Conservation (phyloP, 257 asterid genomes). For the Voacanga thouarsii region DNA sequence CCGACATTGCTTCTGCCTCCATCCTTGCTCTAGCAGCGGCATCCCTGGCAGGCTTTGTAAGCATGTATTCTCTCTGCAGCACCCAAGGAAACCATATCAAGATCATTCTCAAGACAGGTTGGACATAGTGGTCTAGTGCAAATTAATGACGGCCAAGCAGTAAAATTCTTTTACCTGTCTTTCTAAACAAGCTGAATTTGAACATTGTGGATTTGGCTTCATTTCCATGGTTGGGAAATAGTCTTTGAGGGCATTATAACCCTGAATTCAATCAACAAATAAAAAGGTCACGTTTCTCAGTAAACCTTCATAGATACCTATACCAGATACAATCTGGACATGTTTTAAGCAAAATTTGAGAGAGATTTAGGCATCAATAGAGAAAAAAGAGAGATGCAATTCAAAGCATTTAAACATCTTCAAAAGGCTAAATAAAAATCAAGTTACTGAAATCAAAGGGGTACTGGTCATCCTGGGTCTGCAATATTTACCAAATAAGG, state of each 20-base stretch:
- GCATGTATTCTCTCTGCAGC: constrained; percentile 70
- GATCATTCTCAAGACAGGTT: background rate
- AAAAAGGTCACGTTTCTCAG: background rate
- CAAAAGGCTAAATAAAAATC: background rate
- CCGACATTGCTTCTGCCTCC: constrained; percentile 48
- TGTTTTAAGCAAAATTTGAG: background rate
- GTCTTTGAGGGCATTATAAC: constrained; percentile 96
- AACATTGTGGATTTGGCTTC: constrained; percentile 97
- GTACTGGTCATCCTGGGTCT: background rate
- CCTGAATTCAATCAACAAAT: constrained; percentile 43
- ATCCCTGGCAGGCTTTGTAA: constrained; percentile 80
- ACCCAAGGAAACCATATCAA: background rate
- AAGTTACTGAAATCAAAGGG: background rate
- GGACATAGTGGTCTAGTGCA: background rate
- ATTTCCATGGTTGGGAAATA: constrained; percentile 94
- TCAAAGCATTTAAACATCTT: background rate
- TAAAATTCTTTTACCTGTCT: constrained; percentile 62
- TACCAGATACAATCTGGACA: background rate
- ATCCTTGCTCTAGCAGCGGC: constrained; percentile 81
- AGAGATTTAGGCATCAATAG: background rate
- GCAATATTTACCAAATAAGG: constrained; percentile 71
- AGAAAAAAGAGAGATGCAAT: background rate
- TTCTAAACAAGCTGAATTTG: constrained; percentile 91
- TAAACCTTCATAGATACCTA: background rate
- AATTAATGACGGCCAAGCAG: background rate